Conservation (phyloP, 108 stramenopile species). For the Nitzschia putrida region DNA sequence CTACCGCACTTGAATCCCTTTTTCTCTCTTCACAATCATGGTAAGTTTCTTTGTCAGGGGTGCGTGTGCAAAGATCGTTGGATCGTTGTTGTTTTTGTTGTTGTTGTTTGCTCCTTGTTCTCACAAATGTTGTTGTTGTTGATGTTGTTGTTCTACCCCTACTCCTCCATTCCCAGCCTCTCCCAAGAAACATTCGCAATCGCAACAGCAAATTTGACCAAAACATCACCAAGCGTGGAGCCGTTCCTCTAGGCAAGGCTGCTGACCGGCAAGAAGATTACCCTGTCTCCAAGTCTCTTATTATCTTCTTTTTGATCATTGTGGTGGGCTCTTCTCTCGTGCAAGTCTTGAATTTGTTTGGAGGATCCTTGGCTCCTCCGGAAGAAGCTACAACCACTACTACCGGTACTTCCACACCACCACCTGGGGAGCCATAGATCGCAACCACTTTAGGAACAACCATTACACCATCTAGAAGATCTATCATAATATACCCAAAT, state of each 20-base stretch:
- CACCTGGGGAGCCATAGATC: no score
- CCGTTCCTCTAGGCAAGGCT: conserved; percentile 75
- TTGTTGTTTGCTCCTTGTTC: neutral
- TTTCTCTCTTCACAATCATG: no score
- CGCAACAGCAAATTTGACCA: conserved; percentile 74
- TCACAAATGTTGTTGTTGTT: neutral
- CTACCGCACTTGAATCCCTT: no score
- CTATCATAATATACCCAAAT: no score
- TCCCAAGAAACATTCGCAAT: conserved; percentile 79
- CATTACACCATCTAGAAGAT: no score
- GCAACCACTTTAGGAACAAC: no score
- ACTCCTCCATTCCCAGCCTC: conserved; percentile 44
- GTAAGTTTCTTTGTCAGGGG: no score
- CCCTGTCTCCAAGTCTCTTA: conserved; percentile 54
- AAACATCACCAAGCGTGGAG: conserved; percentile 82
- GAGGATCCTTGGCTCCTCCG: neutral
- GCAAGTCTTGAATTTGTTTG: conserved; percentile 76
- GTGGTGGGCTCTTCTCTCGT: conserved; percentile 82
- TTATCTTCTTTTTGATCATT: conserved; percentile 73
- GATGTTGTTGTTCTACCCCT: neutral
- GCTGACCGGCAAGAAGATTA: conserved; percentile 68
- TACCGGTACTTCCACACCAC: neutral
- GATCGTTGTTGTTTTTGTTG: conserved; percentile 5
- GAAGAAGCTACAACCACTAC: neutral
- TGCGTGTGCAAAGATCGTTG: no score